Base-by-base conservation (phyloP, 495 filamentous ascomycete species). In the Penicillium psychrofluorescens region DNA sequence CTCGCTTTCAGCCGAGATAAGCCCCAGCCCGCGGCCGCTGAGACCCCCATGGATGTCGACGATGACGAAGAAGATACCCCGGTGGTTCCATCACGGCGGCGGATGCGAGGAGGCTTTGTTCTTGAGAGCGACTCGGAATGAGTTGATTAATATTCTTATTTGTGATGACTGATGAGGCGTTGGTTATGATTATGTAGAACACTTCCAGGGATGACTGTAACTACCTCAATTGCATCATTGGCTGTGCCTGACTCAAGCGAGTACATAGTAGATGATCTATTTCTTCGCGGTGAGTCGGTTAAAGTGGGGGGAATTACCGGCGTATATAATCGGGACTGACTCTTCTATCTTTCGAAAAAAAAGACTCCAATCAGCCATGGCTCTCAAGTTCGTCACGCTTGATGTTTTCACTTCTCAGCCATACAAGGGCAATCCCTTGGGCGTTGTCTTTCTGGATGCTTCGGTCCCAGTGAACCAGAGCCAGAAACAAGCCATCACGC, bases 401-500 rank as follows among this genome's bases (percentile, higher is more conserved):
- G 68, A 72, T 48, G 68, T 72, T 50, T 70, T 72, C 59, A 70
- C 68, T 12, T 57, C 56, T n/a, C 45, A 59, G 35, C 50, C 61
- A 8, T 70, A 62, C 48, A 40, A 42, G 30, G 68, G 67, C 41
- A 72, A 72, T 43, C 67, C 59, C 1, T 55, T 72, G 4, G 68
- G 50, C 11, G 64, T 69, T 10, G 66, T 72, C 46, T 70, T 69
- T 49, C 56, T 68, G 27, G 51, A 57, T 34, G 37, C 54, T 12
- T 35, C 47, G 14, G 35, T 41, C 5, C 36, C 56, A 16, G 39
- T 72, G 30, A 61, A 60, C 32, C 65, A 70, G 34, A 37, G 30
- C 39, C 67, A 72, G 44, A 72, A 70, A 35, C 67, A 68, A 62
- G 61, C 51, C 35, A 82, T 94, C 31, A 79, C 86, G 2, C 53